These are phyloP conservation scores for Isoetes taiwanensis DNA, from an alignment of 75 land plant species.

Conservation along the genomic window DNA sequence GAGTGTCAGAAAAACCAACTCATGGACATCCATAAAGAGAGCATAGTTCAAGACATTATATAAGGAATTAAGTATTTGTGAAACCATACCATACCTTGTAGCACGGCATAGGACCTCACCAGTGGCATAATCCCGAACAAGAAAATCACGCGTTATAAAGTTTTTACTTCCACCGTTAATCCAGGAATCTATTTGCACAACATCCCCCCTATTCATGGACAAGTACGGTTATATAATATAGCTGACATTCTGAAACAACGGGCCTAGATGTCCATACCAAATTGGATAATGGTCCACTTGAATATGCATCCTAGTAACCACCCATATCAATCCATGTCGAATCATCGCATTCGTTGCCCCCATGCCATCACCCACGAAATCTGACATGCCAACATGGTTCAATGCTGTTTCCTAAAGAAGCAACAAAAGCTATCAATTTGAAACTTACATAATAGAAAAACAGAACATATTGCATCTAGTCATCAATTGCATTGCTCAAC, in stretches of 20 bases:
- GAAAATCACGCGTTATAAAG: conserved; percentile 66
- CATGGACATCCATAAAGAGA: no score
- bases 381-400: conserved; percentile 27
- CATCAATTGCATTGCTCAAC: background rate
- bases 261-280: conserved; percentile 11
- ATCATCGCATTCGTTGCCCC: conserved; percentile 36
- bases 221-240: background rate
- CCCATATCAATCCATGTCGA: conserved; percentile 22
- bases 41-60: no score
- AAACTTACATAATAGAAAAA: background rate
- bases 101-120: conserved; percentile 45
- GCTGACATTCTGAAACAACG: background rate
- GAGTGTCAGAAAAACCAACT: background rate
- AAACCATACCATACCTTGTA: conserved; percentile 35
- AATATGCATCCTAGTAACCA: conserved; percentile 30
- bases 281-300: conserved; percentile 23
- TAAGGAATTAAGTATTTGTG: background rate
- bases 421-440: background rate
- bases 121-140: conserved; percentile 45
- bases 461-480: background rate
- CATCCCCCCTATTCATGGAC: conserved; percentile 49
- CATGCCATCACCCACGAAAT: conserved; percentile 31
- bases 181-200: conserved; percentile 77
- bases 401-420: conserved; percentile 22
- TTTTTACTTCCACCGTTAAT: conserved; percentile 61